Conservation (phyloP, 371 early-diverging fungal genomes). For the Lichtheimia hyalospora region DNA sequence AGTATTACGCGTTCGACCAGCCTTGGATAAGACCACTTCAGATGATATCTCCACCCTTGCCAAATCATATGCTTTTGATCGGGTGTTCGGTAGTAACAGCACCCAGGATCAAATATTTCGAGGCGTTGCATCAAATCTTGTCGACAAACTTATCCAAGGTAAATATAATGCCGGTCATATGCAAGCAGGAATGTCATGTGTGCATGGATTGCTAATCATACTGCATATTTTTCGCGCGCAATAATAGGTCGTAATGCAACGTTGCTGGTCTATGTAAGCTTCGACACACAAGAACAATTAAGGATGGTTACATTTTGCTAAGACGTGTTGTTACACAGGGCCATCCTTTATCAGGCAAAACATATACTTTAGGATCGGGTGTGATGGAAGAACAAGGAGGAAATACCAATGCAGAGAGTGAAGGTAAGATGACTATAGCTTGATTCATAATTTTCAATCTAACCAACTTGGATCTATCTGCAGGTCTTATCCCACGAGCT, state of each 20-base stretch:
- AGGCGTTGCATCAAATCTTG: conserved; percentile 55
- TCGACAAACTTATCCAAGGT: conserved; percentile 82
- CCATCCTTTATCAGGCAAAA: conserved; percentile 97
- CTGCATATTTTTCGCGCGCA: too few species aligned
- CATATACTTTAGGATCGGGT: conserved; percentile 95
- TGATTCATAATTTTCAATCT: too few species aligned
- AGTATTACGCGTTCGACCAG: conserved; percentile 13
- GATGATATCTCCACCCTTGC: conserved; percentile 9
- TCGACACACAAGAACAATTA: not conserved
- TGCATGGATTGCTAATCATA: not conserved
- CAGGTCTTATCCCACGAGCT: conserved; percentile 92
- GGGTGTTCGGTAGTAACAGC: conserved; percentile 68
- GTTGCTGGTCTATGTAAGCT: conserved; percentile 10
- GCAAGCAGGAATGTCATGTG: not conserved
- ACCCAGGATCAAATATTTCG: conserved; percentile 71
- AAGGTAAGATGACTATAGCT: conserved; percentile 29
- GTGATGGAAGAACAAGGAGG: conserved; percentile 28
- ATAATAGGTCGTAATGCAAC: conserved; percentile 11
- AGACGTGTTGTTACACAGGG: conserved; percentile 33
- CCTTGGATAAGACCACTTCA: conserved; percentile 3
- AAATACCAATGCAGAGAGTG: conserved; percentile 52
- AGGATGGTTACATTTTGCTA: not conserved
- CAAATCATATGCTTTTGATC: conserved; percentile 72
- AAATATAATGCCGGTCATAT: conserved; percentile 2
- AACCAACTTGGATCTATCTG: not conserved